Conservation (phyloP, 2,329 filamentous ascomycete species). For the Colletotrichum godetiae region DNA sequence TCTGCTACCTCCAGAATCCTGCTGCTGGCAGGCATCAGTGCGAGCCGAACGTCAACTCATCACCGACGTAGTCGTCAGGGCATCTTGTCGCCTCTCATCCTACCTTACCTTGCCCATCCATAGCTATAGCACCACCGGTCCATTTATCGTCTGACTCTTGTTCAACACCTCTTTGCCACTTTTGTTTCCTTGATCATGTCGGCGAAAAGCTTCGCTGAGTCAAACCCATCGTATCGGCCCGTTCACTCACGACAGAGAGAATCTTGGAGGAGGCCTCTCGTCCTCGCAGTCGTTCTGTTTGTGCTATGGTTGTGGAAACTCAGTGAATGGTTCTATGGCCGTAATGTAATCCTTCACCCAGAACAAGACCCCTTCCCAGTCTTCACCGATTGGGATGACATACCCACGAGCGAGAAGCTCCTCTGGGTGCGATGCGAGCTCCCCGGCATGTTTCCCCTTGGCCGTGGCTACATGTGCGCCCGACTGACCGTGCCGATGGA, state of each 20-base stretch:
- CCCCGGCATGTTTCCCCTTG: slow-evolving; percentile 37
- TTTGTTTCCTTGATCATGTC: slow-evolving; percentile 5
- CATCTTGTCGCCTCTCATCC: background rate
- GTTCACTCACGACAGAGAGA: background rate
- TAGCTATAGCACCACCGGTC: background rate
- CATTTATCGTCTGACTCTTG: background rate
- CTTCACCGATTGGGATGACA: slow-evolving; percentile 44
- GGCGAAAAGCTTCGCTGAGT: slow-evolving; percentile 32
- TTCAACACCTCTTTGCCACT: background rate
- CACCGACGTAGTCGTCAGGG: background rate
- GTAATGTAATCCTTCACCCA: slow-evolving; percentile 6
- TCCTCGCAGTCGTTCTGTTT: slow-evolving; percentile 19
- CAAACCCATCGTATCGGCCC: slow-evolving; percentile 1
- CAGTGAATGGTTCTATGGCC: background rate
- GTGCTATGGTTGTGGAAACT: slow-evolving; percentile 23
- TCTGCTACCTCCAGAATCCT: background rate
- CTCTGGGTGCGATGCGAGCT: slow-evolving; percentile 56
- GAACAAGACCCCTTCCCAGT: background rate
- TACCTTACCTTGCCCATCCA: background rate
- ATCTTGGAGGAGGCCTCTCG: slow-evolving; percentile 18
- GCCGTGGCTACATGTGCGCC: slow-evolving; percentile 49
- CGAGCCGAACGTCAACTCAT: background rate
- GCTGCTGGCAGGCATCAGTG: background rate
- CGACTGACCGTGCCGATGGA: slow-evolving; percentile 60
- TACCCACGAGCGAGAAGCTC: slow-evolving; percentile 56